These are phyloP conservation scores for Teunomyces gatunensis DNA, from an alignment of 805 yeast genomes.

Conservation along the genomic window DNA sequence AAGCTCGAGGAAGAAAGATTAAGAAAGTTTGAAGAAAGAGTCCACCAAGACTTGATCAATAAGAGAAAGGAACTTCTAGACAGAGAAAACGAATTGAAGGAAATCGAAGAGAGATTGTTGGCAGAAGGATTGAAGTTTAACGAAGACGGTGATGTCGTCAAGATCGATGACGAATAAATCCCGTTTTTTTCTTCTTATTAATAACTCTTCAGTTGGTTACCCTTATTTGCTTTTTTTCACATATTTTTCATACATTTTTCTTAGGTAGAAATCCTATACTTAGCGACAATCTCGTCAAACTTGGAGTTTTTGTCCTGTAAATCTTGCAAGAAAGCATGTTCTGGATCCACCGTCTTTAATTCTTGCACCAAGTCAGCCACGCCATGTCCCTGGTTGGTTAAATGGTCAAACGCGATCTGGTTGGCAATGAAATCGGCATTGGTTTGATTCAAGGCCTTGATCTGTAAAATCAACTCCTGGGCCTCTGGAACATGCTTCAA, in stretches of 20 bases:
- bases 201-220: no score
- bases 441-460: slow-evolving; percentile 42
- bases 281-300: slow-evolving; percentile 69
- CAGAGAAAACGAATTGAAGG: slow-evolving; percentile 81
- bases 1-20: slow-evolving; percentile 86
- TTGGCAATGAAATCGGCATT: slow-evolving; percentile 56
- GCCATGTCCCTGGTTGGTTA: slow-evolving; percentile 37
- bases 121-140: slow-evolving; percentile 50
- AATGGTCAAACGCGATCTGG: slow-evolving; percentile 59
- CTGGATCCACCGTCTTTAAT: slow-evolving; percentile 47
- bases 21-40: slow-evolving; percentile 81
- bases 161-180: slow-evolving; percentile 16
- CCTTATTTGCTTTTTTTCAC: background rate
- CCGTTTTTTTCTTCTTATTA: no score
- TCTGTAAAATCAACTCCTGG: slow-evolving; percentile 48
- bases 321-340: slow-evolving; percentile 59
- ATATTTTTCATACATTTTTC: background rate
- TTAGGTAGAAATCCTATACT: slow-evolving; percentile 36
- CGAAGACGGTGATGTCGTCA: slow-evolving; percentile 35
- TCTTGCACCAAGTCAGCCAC: slow-evolving; percentile 49
- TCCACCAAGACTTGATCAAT: slow-evolving; percentile 78
- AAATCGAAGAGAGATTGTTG: slow-evolving; percentile 69
- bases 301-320: slow-evolving; percentile 56
- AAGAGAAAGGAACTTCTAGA: slow-evolving; percentile 81
- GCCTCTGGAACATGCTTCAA: slow-evolving; percentile 83